phyloP scores from a whole-genome alignment of 2,329 filamentous ascomycete species.

The Fusarium torreyae region DNA sequence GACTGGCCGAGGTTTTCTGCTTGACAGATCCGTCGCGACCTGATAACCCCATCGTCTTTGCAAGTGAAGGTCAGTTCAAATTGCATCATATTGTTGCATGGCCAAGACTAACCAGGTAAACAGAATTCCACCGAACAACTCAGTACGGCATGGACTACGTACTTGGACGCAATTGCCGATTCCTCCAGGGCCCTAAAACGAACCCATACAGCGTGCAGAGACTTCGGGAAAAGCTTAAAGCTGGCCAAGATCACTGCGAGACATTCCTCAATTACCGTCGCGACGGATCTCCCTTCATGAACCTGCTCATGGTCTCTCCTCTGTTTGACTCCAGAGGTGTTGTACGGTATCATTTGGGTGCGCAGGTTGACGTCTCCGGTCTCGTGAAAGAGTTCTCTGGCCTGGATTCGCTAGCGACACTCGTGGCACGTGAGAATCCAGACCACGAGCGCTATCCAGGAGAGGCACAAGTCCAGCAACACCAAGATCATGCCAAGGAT shows the following conservation, averaged over 20 bases:
- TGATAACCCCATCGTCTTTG: slow-evolving; percentile 84
- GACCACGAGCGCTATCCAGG: slow-evolving; percentile 47
- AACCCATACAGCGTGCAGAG: slow-evolving; percentile 74
- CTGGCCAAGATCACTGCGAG: slow-evolving; percentile 79
- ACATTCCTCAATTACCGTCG: slow-evolving; percentile 83
- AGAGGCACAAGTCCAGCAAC: slow-evolving; percentile 22
- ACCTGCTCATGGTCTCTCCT: slow-evolving; percentile 81
- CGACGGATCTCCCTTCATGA: slow-evolving; percentile 85
- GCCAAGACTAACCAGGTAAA: neutral
- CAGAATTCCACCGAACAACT: slow-evolving; percentile 81
- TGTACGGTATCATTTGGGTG: slow-evolving; percentile 78
- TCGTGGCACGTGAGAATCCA: slow-evolving; percentile 55
- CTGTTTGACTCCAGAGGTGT: slow-evolving; percentile 77
- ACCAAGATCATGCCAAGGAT: slow-evolving; percentile 57
- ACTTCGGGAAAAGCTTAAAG: slow-evolving; percentile 72
- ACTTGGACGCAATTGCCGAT: slow-evolving; percentile 83
- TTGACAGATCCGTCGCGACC: slow-evolving; percentile 79
- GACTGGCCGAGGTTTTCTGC: slow-evolving; percentile 83
- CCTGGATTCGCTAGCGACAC: slow-evolving; percentile 71
- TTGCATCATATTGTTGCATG: fast-evolving
- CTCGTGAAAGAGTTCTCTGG: slow-evolving; percentile 77
- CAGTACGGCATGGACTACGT: slow-evolving; percentile 82
- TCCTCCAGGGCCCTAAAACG: slow-evolving; percentile 82
- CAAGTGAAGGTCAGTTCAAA: slow-evolving; percentile 74
- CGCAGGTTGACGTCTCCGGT: slow-evolving; percentile 79